These are phyloP conservation scores for Podospora comata DNA, from an alignment of 495 filamentous ascomycete species.

Conservation along the genomic window DNA sequence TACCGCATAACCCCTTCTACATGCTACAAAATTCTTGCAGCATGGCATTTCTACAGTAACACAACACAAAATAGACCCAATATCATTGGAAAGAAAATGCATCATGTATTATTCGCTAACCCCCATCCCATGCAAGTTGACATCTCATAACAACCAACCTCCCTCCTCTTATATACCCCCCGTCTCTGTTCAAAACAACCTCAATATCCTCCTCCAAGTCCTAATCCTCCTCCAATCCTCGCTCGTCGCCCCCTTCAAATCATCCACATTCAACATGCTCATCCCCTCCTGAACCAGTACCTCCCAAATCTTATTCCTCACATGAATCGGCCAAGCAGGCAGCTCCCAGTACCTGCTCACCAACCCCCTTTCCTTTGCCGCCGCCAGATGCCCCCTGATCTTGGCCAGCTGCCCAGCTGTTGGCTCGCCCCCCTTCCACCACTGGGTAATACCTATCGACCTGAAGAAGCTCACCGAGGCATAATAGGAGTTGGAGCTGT, in stretches of 20 bases:
- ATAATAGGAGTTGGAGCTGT: slow-evolving; percentile 52
- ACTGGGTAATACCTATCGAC: slow-evolving; percentile 46
- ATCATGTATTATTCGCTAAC: too few relatives aligned
- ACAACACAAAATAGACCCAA: too few relatives aligned
- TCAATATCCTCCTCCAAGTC: slow-evolving; percentile 12
- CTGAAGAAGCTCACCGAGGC: slow-evolving; percentile 48
- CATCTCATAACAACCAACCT: too few relatives aligned
- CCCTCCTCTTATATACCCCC: too few relatives aligned
- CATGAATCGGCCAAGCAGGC: slow-evolving; percentile 69
- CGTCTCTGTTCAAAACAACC: not conserved
- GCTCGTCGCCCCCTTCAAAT: slow-evolving; percentile 48
- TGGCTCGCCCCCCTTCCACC: slow-evolving; percentile 36
- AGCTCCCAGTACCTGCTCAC: slow-evolving; percentile 77
- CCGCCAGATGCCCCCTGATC: slow-evolving; percentile 63
- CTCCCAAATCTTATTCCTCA: slow-evolving; percentile 72
- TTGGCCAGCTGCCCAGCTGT: slow-evolving; percentile 52
- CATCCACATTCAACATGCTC: slow-evolving; percentile 74
- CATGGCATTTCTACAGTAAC: too few relatives aligned
- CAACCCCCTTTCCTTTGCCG: slow-evolving; percentile 66
- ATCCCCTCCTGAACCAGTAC: slow-evolving; percentile 68
- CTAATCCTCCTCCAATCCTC: slow-evolving; percentile 33
- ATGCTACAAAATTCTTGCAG: too few relatives aligned
- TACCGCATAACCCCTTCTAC: too few relatives aligned
- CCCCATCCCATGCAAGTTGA: too few relatives aligned
- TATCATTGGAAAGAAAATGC: too few relatives aligned